These are phyloP conservation scores for Protomyces gravidus DNA, from an alignment of 1,139 yeast genomes.

Conservation along the genomic window DNA sequence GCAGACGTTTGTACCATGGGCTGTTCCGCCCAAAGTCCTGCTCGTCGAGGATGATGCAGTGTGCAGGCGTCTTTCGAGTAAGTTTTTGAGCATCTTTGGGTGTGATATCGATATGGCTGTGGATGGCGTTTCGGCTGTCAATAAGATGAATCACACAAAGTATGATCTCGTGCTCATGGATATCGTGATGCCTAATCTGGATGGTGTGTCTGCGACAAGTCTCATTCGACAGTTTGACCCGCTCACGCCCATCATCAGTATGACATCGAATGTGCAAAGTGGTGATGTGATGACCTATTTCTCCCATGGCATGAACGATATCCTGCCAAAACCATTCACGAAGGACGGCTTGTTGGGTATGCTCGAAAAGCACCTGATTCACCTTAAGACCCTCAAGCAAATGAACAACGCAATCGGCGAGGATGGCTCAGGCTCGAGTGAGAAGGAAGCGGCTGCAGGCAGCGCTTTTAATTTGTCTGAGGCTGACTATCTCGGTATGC, in stretches of 20 bases:
- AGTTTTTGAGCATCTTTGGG: conserved; percentile 78
- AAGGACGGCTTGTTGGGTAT: conserved; percentile 75
- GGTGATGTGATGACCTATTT: conserved; percentile 74
- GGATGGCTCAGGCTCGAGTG: neutral
- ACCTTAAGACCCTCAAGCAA: conserved; percentile 38
- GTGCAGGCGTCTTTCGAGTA: conserved; percentile 54
- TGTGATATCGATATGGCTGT: conserved; percentile 89
- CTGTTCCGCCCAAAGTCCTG: conserved; percentile 47
- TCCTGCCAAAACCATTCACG: conserved; percentile 86
- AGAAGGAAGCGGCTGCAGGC: neutral
- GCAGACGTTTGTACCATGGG: conserved; percentile 33
- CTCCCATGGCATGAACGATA: conserved; percentile 82
- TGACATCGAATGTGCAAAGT: conserved; percentile 85
- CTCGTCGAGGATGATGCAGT: conserved; percentile 84
- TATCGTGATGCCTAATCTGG: conserved; percentile 88
- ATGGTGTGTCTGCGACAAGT: conserved; percentile 89
- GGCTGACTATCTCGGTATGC: conserved; percentile 26
- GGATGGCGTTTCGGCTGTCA: conserved; percentile 85
- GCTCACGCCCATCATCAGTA: conserved; percentile 82
- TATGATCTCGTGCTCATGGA: conserved; percentile 81
- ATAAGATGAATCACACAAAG: conserved; percentile 54
- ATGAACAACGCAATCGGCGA: conserved; percentile 46
- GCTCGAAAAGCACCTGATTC: conserved; percentile 60
- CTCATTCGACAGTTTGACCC: conserved; percentile 78
- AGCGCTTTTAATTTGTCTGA: conserved; percentile 9